Conservation (phyloP, 306 rosid species). For the Urtica urens region DNA sequence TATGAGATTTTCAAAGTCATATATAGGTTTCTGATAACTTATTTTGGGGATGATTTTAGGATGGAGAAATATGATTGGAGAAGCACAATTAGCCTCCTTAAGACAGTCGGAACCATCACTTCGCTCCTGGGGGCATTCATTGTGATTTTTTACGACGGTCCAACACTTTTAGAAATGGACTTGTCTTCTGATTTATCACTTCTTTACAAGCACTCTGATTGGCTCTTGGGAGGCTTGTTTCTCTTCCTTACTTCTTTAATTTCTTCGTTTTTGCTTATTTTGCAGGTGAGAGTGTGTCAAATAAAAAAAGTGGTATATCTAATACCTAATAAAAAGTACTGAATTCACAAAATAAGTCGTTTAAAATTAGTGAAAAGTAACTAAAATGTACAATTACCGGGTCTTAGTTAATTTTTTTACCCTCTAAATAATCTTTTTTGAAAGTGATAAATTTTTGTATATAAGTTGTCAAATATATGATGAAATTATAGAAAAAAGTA, state of each 20-base stretch:
- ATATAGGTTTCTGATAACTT: not conserved
- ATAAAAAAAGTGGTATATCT: not conserved
- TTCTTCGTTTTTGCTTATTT: slow-evolving; percentile 26
- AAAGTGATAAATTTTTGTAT: too few species aligned
- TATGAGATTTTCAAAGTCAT: too few species aligned
- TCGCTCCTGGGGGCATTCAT: slow-evolving; percentile 38
- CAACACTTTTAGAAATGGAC: slow-evolving; percentile 11
- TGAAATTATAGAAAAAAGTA: too few species aligned
- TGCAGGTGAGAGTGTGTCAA: slow-evolving; percentile 19
- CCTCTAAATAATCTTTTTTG: too few species aligned
- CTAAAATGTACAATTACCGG: too few species aligned
- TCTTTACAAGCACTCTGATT: slow-evolving; percentile 6
- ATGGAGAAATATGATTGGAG: slow-evolving; percentile 31
- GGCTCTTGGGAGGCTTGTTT: slow-evolving; percentile 20
- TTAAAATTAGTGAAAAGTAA: too few species aligned
- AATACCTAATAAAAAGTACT: too few species aligned
- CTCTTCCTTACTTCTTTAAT: slow-evolving; percentile 16
- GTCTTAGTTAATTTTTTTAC: too few species aligned
- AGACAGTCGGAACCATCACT: slow-evolving; percentile 27
- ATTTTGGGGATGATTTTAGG: slow-evolving; percentile 19
- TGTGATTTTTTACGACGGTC: slow-evolving; percentile 38
- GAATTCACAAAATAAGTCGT: too few species aligned
- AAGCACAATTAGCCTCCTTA: slow-evolving; percentile 28
- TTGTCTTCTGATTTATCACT: not conserved
- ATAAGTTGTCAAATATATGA: too few species aligned